Evolutionary conservation across 2,329 filamentous ascomycete genomes (phyloP), one percentile per base, ranked within the genome.

Genomic region (Neoarthrinium moseri): DNA sequence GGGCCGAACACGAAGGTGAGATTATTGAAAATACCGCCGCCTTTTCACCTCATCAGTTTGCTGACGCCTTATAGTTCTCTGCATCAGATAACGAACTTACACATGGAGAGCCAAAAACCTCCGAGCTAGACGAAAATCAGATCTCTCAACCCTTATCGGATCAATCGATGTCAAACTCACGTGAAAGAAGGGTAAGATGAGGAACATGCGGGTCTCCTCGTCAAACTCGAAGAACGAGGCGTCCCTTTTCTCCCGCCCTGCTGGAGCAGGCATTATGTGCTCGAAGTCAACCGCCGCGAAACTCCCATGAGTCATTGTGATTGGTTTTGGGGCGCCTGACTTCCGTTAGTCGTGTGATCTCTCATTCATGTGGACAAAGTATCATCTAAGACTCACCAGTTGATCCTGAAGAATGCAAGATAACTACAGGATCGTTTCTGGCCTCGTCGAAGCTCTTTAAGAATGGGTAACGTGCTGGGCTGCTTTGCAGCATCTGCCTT

Each of bases 1-100:
- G 56, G 56, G 2, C 52, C 53, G 6, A 56, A 17, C 1, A 59
- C 53, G 3, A 41, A 44, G 1, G 51, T 51, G 2, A 51, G 18
- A 27, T 52, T 54, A 7, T 21, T 42, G 17, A 57, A 45, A 17
- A 56, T 52, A 4, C 51, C 24, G 18, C 52, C 20, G 8, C 51
- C 56, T 57, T n/a, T 18, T 23, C 15, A 13, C 35, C n/a, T n/a
- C n/a, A n/a, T n/a, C n/a, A n/a, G n/a, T n/a, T n/a, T n/a, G n/a
- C n/a, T n/a, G n/a, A n/a, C n/a, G n/a, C n/a, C n/a, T n/a, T n/a
- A n/a, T n/a, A n/a, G n/a, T n/a, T n/a, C n/a, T n/a, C n/a, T n/a
- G n/a, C n/a, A n/a, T n/a, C n/a, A n/a, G n/a, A n/a, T 12, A 35
- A 12, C 15, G 13, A 30, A 39, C 32, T 43, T 39, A 50, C 47